phyloP scores from a whole-genome alignment of 1,284 basidiomycete genomes.

The Fomitopsis schrenkii region DNA sequence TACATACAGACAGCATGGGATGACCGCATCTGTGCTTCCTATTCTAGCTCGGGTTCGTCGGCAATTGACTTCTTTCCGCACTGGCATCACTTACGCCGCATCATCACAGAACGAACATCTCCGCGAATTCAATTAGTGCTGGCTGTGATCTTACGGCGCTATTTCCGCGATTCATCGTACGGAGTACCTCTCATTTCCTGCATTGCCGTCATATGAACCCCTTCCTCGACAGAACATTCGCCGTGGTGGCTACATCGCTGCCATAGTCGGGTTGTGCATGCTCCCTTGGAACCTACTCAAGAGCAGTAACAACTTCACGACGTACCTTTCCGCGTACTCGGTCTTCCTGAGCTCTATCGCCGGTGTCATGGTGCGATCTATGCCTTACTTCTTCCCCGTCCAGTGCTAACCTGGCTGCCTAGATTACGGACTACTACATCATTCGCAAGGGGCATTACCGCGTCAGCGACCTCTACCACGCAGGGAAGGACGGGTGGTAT shows the following conservation, averaged over 20 bases:
- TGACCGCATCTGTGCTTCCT: background rate
- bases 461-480: slow-evolving; percentile 68
- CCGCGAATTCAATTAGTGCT: slow-evolving; percentile 82
- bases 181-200: slow-evolving; percentile 14
- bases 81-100: slow-evolving; percentile 36
- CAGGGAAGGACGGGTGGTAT: slow-evolving; percentile 62
- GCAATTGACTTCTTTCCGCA: slow-evolving; percentile 66
- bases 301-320: slow-evolving; percentile 73
- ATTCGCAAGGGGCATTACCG: slow-evolving; percentile 72
- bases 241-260: slow-evolving; percentile 77
- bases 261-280: slow-evolving; percentile 72
- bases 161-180: slow-evolving; percentile 72
- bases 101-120: slow-evolving; percentile 63
- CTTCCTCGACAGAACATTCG: slow-evolving; percentile 61
- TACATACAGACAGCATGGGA: background rate
- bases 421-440: slow-evolving; percentile 78
- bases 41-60: slow-evolving; percentile 4
- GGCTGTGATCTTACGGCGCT: slow-evolving; percentile 84
- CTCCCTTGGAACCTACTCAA: slow-evolving; percentile 81
- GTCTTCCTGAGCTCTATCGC: slow-evolving; percentile 81
- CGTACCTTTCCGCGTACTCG: slow-evolving; percentile 82
- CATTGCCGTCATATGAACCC: background rate
- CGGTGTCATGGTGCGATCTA: slow-evolving; percentile 62
- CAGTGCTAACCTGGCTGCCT: background rate
- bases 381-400: background rate